Conservation (phyloP, 371 early-diverging fungal species). For the Lichtheimia ornata region DNA sequence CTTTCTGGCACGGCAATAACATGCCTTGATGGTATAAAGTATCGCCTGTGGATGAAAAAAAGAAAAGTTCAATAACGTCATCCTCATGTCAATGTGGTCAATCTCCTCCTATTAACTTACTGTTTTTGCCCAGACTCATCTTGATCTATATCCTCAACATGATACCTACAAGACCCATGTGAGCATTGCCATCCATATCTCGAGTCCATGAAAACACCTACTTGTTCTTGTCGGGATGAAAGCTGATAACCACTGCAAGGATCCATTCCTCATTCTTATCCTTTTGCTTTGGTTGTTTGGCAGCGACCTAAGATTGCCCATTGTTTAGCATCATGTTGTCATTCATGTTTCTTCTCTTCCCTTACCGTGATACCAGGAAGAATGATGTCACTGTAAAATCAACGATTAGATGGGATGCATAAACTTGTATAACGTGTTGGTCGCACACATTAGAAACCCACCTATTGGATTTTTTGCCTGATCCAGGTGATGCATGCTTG, state of each 20-base stretch:
- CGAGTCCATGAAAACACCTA: constrained; percentile 17
- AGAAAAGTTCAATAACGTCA: background rate
- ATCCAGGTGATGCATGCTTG: constrained; percentile 14
- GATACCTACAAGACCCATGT: constrained; percentile 46
- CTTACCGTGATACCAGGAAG: constrained; percentile 22
- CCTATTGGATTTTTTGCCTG: constrained; percentile 55
- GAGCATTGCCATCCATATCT: background rate
- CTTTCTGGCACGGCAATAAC: constrained; percentile 64
- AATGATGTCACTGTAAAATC: constrained; percentile 12
- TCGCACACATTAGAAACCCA: constrained; percentile 17
- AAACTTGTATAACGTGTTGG: background rate
- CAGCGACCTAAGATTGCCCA: constrained; percentile 53
- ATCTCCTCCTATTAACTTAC: constrained; percentile 33
- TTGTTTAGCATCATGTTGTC: background rate
- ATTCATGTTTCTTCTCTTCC: background rate
- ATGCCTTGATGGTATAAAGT: constrained; percentile 59
- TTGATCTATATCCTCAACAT: constrained; percentile 78
- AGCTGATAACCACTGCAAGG: constrained; percentile 65
- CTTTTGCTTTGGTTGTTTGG: constrained; percentile 60
- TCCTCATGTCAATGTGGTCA: background rate
- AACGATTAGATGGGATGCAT: background rate
- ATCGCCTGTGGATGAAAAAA: constrained; percentile 52
- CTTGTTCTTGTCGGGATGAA: constrained; percentile 66
- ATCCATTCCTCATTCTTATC: constrained; percentile 79
- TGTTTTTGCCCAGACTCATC: constrained; percentile 65